Conservation (phyloP, 1,284 basidiomycete species). For the Omphalotus olearius region DNA sequence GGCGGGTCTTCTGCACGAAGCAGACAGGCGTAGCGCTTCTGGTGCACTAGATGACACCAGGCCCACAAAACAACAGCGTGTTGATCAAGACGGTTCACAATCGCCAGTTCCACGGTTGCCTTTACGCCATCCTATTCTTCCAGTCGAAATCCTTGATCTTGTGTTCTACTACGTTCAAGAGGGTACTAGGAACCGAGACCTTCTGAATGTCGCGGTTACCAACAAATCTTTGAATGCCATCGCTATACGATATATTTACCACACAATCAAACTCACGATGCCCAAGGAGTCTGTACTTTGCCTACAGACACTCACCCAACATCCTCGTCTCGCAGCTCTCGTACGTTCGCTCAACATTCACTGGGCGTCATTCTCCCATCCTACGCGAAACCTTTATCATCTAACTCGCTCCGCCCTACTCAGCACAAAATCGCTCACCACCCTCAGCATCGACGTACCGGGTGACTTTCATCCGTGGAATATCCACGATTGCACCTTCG, state of each 20-base stretch:
- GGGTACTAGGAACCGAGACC: conserved; percentile 15
- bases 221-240: conserved; percentile 36
- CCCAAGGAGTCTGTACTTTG: conserved; percentile 31
- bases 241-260: conserved; percentile 42
- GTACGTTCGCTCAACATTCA: conserved; percentile 43
- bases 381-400: conserved; percentile 40
- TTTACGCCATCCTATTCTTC: conserved; percentile 28
- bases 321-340: conserved; percentile 28
- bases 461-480: conserved; percentile 36
- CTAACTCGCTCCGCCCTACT: conserved; percentile 42
- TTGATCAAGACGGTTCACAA: not conserved
- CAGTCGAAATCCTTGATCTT: conserved; percentile 47
- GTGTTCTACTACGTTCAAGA: conserved; percentile 32
- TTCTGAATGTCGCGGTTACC: conserved; percentile 23
- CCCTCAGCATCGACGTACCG: conserved; percentile 46
- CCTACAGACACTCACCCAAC: conserved; percentile 34
- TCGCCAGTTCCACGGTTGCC: not conserved
- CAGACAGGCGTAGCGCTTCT: not conserved
- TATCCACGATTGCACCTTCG: conserved; percentile 38
- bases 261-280: conserved; percentile 27
- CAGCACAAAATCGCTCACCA: conserved; percentile 32
- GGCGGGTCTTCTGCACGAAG: conserved; percentile 8
- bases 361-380: conserved; percentile 29
- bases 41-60: not conserved
- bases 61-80: conserved; percentile 1